A percentile compares a stretch with the other conserved stretches of the same genome.
These are phyloP conservation scores for Tetrapisispora taiwanensis DNA, from an alignment of 805 yeast genomes.

Conservation along the genomic window DNA sequence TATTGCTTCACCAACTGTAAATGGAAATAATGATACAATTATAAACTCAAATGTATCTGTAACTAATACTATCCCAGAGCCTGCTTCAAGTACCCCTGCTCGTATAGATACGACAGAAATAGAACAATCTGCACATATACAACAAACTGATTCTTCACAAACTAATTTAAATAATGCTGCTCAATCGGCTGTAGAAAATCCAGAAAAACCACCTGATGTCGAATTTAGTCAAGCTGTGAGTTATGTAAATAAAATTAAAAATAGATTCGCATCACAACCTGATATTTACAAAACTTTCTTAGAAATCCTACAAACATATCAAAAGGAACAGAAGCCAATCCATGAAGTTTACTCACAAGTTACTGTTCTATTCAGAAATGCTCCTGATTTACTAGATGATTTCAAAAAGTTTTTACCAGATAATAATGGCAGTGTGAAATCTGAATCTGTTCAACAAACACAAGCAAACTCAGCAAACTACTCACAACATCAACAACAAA, in stretches of 20 bases:
- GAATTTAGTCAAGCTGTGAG: slow-evolving; percentile 96
- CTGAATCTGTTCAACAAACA: slow-evolving; percentile 12
- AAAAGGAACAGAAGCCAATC: slow-evolving; percentile 90
- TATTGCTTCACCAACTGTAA: neutral
- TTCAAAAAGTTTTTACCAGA: slow-evolving; percentile 94
- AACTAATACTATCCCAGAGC: slow-evolving; percentile 2
- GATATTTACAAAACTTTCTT: slow-evolving; percentile 90
- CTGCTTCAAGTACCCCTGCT: slow-evolving; percentile 12
- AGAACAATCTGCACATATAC: neutral
- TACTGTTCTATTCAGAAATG: slow-evolving; percentile 75
- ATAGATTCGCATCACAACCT: slow-evolving; percentile 86
- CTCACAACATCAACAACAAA: slow-evolving; percentile 13
- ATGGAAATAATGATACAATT: neutral
- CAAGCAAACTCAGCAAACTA: slow-evolving; percentile 12
- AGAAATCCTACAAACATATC: slow-evolving; percentile 93
- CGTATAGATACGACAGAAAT: slow-evolving; percentile 4
- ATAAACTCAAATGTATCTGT: neutral
- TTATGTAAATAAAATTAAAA: slow-evolving; percentile 92
- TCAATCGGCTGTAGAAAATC: neutral
- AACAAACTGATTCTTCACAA: neutral
- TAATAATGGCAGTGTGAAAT: slow-evolving; percentile 15
- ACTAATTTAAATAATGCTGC: neutral
- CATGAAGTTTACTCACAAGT: slow-evolving; percentile 94
- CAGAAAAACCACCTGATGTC: slow-evolving; percentile 47
- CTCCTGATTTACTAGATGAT: slow-evolving; percentile 90